A percentile compares a stretch with the other conserved stretches of the same genome.
Conservation (phyloP, 331 rosid species). For the Malus hybrid region DNA sequence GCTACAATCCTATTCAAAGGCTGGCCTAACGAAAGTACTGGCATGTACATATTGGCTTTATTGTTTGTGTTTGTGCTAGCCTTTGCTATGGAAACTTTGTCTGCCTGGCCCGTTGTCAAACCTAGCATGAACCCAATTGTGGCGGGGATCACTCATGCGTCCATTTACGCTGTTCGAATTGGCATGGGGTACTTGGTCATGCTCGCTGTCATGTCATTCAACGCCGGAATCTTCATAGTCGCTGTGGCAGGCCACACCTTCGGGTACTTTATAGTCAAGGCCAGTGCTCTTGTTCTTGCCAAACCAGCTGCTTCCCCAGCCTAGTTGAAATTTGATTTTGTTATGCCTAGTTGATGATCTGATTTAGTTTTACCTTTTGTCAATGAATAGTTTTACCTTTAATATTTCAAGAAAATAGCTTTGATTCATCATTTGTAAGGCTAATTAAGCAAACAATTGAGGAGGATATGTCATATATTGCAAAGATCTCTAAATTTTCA, state of each 20-base stretch:
- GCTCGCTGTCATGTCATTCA: conserved; percentile 77
- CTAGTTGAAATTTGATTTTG: background rate
- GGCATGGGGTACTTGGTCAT: conserved; percentile 48
- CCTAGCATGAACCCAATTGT: conserved; percentile 3
- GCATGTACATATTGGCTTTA: conserved; percentile 56
- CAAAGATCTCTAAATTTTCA: too few relatives aligned
- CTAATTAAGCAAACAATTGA: too few relatives aligned
- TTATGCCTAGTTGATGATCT: too few relatives aligned
- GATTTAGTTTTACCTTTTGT: background rate
- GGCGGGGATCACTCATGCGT: conserved; percentile 19
- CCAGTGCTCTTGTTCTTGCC: conserved; percentile 22
- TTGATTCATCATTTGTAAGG: too few relatives aligned
- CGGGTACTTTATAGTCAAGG: conserved; percentile 44
- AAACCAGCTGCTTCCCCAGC: conserved; percentile 1
- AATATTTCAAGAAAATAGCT: background rate
- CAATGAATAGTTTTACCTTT: background rate
- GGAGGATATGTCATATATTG: too few relatives aligned
- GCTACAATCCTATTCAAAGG: conserved; percentile 47
- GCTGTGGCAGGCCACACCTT: conserved; percentile 54
- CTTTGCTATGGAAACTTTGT: conserved; percentile 31
- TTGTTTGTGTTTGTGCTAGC: conserved; percentile 53
- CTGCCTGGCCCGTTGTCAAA: conserved; percentile 22
- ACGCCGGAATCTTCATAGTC: conserved; percentile 54
- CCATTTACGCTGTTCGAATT: conserved; percentile 27
- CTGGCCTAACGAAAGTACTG: conserved; percentile 51